Evolutionary conservation across 2,329 filamentous ascomycete genomes (phyloP), one percentile per base, ranked within the genome.

Genomic region (Paraphaeosphaeria minitans): DNA sequence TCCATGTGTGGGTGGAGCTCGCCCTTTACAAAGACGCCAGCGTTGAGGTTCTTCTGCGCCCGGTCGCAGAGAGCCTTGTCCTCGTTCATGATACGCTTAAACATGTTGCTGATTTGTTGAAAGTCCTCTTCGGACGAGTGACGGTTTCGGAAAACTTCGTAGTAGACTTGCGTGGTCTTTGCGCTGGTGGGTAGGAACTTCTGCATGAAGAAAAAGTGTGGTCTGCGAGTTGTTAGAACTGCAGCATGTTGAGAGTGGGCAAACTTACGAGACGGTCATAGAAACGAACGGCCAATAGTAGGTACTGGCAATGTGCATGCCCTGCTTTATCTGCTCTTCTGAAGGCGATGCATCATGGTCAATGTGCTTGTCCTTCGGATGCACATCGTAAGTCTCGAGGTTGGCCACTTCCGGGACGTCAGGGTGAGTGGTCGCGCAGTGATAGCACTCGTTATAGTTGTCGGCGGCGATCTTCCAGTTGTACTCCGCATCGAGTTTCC

Each of bases 401-500:
- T 86, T 82, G 31, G 84, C 80, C 16, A 86, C 78, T 31, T 77
- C 77, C 1, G 82, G 78, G 24, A 86, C 83, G 53, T 84, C 82
- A 2, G 85, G 83, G 63, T 86, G 84, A 1, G 83, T 80, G 0
- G 81, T 82, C 35, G 81, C 79, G 75, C 84, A 86, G 75, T 87
- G 84, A 62, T 87, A 87, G 66, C 84, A 87, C 68, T 85, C 85
- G 69, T 87, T 87, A 77, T 86, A 87, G 75, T 87, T 86, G 69
- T 87, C 85, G n/a, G 58, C 60, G 19, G 61, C 42, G 16, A 60
- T 50, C 52, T 66, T 66, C 63, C 63, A 66, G 52, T 64, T 64
- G 51, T 60, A 63, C 4, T 59, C 55, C 6, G 56, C 57, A 22
- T 63, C 56, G 45, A 66, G 62, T 13, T 57, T 52, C 58, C 57